Base-by-base conservation (phyloP, 176 grass and related monocot genomes). In the Alopecurus myosuroides region DNA sequence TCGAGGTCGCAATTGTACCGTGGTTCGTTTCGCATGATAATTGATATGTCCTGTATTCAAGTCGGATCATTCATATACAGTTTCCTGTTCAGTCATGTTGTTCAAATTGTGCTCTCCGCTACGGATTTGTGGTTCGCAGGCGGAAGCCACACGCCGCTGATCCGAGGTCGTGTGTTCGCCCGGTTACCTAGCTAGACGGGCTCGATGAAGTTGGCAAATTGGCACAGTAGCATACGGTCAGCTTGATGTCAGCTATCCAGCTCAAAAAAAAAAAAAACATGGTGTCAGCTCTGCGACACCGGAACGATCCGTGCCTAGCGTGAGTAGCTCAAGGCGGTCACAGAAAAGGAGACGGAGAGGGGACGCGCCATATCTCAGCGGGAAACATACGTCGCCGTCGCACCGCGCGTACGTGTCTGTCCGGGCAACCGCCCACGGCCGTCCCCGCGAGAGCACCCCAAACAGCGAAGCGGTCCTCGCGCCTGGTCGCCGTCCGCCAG, bases 401-500 rank as follows among this genome's bases (percentile, higher is more conserved):
- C 15, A 39, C 9, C 34, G 56, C 33, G 69, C 49, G 22, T 70
- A 78, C 80, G 81, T 76, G 87, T 40, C 19, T 0, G 30, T 49
- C 57, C 12, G 20, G 26, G 26, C 15, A 11, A 2, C 68, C 66
- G 74, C 41, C 86, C 80, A 77, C 60, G 35, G 61, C 86, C 75
- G 78, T 9, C 40, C 19, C 50, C 6, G 64, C 37, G 11, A 40
- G 29, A 29, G 83, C 88, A 77, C 82, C 77, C 77, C 8, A 13
- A 52, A 77, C 7, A 20, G 60, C 17, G 83, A 85, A 77, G 31
- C 51, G 31, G 82, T 81, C 76, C 63, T 29, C 63, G 31, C 34
- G 33, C 1, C 9, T 1, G 62, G 86, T 78, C 74, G 86, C 73
- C 63, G 79, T 83, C 79, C 71, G 12, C 55, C 36, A 41, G 64